phyloP scores from a whole-genome alignment of 257 asterid species.

The Solanum gracilifrons region DNA sequence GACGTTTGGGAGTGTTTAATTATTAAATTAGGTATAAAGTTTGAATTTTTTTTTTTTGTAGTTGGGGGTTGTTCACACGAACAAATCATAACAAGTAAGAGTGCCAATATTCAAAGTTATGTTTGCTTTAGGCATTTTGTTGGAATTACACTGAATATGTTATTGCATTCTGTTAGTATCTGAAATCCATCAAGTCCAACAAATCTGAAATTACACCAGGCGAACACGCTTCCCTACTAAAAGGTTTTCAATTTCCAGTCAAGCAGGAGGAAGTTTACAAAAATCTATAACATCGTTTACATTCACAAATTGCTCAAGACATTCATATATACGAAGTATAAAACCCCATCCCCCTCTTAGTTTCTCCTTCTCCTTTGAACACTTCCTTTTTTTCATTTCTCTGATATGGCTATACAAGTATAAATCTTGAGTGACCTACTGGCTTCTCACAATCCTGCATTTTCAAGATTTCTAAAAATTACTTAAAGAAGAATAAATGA shows the following conservation, averaged over 20 bases:
- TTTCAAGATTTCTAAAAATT: background rate
- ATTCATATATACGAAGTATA: background rate
- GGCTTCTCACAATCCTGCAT: slow-evolving; percentile 25
- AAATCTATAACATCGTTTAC: background rate
- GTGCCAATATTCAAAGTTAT: background rate
- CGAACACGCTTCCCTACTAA: background rate
- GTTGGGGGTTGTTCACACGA: background rate
- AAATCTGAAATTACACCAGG: background rate
- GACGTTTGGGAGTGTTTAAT: background rate
- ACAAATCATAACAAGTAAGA: background rate
- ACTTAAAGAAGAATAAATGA: background rate
- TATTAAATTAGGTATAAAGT: background rate
- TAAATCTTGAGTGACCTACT: background rate
- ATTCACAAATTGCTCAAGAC: background rate
- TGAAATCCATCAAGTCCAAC: background rate
- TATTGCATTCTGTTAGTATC: background rate
- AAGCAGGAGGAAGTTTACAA: background rate
- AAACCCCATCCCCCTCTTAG: background rate
- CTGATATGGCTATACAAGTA: background rate
- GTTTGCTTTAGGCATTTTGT: background rate
- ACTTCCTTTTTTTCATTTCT: background rate
- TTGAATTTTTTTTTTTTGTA: background rate
- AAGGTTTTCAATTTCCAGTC: background rate
- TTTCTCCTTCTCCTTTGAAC: background rate
- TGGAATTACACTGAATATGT: background rate